A percentile compares a stretch with the other conserved stretches of the same genome.
These are phyloP conservation scores for Aspergillus jensenii DNA, from an alignment of 2,329 filamentous ascomycete genomes.

Conservation along the genomic window DNA sequence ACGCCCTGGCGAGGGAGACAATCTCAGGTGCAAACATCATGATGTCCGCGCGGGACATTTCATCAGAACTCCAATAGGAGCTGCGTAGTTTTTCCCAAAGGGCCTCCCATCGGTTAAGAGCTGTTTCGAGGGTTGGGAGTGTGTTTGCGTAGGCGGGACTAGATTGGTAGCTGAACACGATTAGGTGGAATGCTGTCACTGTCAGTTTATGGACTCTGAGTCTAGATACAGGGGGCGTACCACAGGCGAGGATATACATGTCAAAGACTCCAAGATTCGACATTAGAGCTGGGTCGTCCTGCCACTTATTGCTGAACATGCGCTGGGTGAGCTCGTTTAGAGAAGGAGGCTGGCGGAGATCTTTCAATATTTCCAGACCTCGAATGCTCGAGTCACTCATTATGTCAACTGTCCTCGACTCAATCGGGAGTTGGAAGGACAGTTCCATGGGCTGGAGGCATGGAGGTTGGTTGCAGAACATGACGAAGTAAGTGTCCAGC, in stretches of 20 bases:
- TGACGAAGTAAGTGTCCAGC: neutral
- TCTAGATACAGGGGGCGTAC: neutral
- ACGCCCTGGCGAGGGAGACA: neutral
- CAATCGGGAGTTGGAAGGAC: neutral
- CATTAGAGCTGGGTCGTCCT: neutral
- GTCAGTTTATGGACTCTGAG: neutral
- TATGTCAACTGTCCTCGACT: neutral
- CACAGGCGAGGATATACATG: neutral
- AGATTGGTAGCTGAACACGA: neutral
- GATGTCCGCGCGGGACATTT: neutral
- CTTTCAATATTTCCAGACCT: neutral
- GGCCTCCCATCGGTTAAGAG: neutral
- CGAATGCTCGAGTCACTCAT: neutral
- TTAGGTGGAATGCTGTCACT: neutral
- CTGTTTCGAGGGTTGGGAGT: neutral
- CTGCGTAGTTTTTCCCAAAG: neutral
- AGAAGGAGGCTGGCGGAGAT: too few species aligned
- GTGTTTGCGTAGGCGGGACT: neutral
- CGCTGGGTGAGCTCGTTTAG: neutral
- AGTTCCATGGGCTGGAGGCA: neutral
- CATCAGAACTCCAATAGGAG: neutral
- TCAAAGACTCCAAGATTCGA: neutral
- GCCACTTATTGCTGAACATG: neutral
- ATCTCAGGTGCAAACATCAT: neutral
- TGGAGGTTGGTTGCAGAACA: neutral